Conservation (phyloP, 345 rosid genomes). For the Euphorbia lathyris region DNA sequence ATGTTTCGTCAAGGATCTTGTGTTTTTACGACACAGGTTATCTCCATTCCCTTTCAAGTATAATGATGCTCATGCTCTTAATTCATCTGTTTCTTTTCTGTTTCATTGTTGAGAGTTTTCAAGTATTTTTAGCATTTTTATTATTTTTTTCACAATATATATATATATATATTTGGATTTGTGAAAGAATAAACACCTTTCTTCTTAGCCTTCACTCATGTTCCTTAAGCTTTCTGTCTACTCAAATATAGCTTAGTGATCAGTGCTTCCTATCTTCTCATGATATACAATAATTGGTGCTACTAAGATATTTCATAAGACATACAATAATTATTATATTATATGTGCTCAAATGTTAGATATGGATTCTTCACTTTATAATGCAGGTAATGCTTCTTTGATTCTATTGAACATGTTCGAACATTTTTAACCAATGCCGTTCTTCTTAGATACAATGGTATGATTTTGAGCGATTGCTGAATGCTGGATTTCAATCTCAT, state of each 20-base stretch:
- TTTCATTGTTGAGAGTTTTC: not conserved
- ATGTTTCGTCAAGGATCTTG: conserved; percentile 91
- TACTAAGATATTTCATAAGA: not conserved
- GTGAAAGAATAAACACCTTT: not conserved
- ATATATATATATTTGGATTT: not conserved
- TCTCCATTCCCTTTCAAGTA: not conserved
- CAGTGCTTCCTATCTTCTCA: not conserved
- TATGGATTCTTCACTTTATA: not conserved
- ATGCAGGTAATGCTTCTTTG: not conserved
- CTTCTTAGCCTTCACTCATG: not conserved
- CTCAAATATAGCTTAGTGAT: not conserved
- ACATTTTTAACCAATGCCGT: not conserved
- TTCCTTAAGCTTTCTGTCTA: not conserved
- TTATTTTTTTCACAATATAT: not conserved
- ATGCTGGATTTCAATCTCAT: not conserved
- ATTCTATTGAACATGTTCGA: not conserved
- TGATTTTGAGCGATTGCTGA: not conserved
- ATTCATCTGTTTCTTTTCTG: not conserved
- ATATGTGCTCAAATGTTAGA: not conserved
- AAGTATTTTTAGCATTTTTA: not conserved
- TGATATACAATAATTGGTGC: not conserved
- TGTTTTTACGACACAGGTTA: conserved; percentile 65
- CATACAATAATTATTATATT: not conserved
- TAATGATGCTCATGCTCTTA: not conserved
- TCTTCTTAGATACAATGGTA: not conserved